A percentile compares a stretch with the other conserved stretches of the same genome.
Conservation (phyloP, 2,329 filamentous ascomycete genomes). For the Fusarium floridanum region DNA sequence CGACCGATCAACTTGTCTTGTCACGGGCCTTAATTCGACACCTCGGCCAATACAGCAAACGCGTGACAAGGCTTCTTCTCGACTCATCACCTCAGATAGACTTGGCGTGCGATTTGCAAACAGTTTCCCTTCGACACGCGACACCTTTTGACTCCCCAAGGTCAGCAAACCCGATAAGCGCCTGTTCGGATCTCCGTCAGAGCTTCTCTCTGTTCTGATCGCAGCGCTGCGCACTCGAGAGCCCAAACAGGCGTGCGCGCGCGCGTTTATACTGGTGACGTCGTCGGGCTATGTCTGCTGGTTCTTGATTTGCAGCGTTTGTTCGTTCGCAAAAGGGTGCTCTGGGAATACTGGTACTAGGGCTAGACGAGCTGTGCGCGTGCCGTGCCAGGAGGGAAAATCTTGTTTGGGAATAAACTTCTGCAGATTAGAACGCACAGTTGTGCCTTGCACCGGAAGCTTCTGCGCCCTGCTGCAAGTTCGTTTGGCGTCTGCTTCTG, state of each 20-base stretch:
- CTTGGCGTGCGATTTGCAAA: conserved; percentile 17
- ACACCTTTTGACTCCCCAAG: conserved; percentile 7
- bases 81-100: not conserved
- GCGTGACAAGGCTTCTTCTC: not conserved
- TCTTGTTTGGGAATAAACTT: conserved; percentile 49
- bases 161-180: conserved; percentile 13
- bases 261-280: conserved; percentile 29
- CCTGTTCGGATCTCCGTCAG: conserved; percentile 7
- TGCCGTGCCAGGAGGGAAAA: conserved; percentile 34
- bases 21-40: not conserved
- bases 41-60: not conserved
- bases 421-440: conserved; percentile 43
- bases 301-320: conserved; percentile 34
- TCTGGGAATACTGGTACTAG: conserved; percentile 43
- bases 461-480: conserved; percentile 18
- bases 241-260: conserved; percentile 14
- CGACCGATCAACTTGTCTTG: not conserved
- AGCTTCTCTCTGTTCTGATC: conserved; percentile 18
- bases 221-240: conserved; percentile 15
- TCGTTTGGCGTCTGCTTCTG: conserved; percentile 14
- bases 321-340: conserved; percentile 35
- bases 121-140: conserved; percentile 14
- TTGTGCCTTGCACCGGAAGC: conserved; percentile 35
- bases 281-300: conserved; percentile 37
- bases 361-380: conserved; percentile 40